A percentile compares a stretch with the other conserved stretches of the same genome.
phyloP scores from a whole-genome alignment of 768 basidiomycete species.

The Kwoniella mangroviensis region DNA sequence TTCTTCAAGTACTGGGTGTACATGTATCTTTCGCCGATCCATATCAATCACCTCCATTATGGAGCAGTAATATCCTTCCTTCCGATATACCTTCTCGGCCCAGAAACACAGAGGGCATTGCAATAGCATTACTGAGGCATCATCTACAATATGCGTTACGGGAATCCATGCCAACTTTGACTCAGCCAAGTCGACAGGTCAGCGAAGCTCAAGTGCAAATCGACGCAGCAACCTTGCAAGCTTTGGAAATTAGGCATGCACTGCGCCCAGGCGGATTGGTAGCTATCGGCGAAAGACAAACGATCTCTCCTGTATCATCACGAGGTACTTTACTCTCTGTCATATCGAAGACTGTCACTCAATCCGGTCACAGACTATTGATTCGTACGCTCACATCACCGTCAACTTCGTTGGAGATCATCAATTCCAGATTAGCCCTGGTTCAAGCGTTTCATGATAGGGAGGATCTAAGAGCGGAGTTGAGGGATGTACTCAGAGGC shows the following conservation, averaged over 20 bases:
- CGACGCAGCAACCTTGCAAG: slow-evolving; percentile 55
- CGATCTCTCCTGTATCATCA: slow-evolving; percentile 39
- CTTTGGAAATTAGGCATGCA: slow-evolving; percentile 55
- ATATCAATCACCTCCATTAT: slow-evolving; percentile 11
- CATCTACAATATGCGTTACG: slow-evolving; percentile 52
- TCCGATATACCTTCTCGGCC: neutral
- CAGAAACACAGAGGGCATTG: slow-evolving; percentile 28
- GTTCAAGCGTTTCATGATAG: slow-evolving; percentile 50
- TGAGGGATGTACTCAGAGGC: slow-evolving; percentile 37
- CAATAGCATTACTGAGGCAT: slow-evolving; percentile 41
- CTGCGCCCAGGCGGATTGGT: slow-evolving; percentile 41
- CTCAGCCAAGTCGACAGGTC: slow-evolving; percentile 41
- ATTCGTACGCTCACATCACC: slow-evolving; percentile 52
- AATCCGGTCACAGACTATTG: slow-evolving; percentile 52
- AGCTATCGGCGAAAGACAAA: slow-evolving; percentile 19
- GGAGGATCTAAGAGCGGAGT: slow-evolving; percentile 44
- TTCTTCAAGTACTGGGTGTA: slow-evolving; percentile 39
- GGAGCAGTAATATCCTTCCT: neutral
- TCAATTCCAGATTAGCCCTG: slow-evolving; percentile 45
- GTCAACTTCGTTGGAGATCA: slow-evolving; percentile 37
- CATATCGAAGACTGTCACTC: slow-evolving; percentile 48
- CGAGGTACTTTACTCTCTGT: slow-evolving; percentile 55
- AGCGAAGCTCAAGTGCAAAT: slow-evolving; percentile 48
- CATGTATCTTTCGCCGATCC: slow-evolving; percentile 47
- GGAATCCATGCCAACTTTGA: slow-evolving; percentile 49